phyloP scores from a whole-genome alignment of 768 basidiomycete species.

The Lactarius psammicola region DNA sequence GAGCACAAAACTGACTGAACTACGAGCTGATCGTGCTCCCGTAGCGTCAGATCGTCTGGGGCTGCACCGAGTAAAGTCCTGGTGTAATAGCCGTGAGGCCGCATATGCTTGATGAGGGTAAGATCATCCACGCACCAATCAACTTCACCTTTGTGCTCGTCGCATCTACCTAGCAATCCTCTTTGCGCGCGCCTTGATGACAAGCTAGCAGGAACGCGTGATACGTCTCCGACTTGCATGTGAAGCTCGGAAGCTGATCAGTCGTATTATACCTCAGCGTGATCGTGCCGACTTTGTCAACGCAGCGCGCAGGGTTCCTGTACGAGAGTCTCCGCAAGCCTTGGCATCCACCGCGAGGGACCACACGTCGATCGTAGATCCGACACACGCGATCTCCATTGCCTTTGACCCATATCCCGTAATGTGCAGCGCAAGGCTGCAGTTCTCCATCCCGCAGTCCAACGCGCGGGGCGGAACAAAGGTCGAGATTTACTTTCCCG shows the following conservation, averaged over 20 bases:
- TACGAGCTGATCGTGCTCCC: too few species aligned
- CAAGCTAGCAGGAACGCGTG: neutral
- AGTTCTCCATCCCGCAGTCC: conserved; percentile 14
- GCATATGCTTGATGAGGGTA: neutral
- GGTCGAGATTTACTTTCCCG: conserved; percentile 7
- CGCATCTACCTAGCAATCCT: conserved; percentile 14
- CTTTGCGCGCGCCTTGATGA: neutral
- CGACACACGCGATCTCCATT: conserved; percentile 9
- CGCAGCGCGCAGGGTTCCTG: neutral
- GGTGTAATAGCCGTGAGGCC: neutral
- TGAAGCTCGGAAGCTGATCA: neutral
- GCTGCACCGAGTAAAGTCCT: neutral
- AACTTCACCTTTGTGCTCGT: neutral
- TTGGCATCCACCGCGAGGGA: neutral
- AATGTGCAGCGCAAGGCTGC: conserved; percentile 6
- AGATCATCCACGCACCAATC: neutral
- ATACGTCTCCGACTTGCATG: conserved; percentile 1
- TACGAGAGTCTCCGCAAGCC: neutral
- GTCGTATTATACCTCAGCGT: conserved; percentile 7
- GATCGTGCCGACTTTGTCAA: conserved; percentile 6
- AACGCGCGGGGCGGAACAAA: conserved; percentile 17
- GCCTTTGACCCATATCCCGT: neutral
- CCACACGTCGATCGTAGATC: neutral
- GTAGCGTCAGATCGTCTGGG: too few species aligned
- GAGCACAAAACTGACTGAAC: too few species aligned